phyloP scores from a whole-genome alignment of 202 grass and related monocot genomes.

The Bolboschoenoplectus hybrid region DNA sequence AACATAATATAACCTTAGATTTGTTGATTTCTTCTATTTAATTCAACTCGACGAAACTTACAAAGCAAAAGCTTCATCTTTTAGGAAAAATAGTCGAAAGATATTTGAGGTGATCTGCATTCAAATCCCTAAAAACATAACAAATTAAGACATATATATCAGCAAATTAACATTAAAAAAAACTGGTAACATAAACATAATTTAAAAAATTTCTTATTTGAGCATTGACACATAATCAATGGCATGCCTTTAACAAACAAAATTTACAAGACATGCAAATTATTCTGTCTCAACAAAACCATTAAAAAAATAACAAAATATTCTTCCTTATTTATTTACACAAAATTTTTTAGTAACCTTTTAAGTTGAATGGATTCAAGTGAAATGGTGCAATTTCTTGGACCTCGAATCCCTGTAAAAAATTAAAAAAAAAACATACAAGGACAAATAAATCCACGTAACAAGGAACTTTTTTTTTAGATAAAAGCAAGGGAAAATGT shows the following conservation, averaged over 20 bases:
- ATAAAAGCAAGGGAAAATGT: neutral
- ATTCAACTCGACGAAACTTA: neutral
- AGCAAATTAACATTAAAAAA: neutral
- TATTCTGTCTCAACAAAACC: neutral
- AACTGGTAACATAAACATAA: too few species aligned
- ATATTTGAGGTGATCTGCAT: constrained; percentile 7
- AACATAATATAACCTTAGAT: neutral
- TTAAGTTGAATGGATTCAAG: neutral
- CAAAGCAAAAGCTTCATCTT: constrained; percentile 30
- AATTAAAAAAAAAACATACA: neutral
- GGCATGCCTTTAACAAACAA: constrained; percentile 14
- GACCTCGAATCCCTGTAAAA: constrained; percentile 22
- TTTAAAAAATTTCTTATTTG: constrained; percentile 8
- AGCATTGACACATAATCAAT: neutral
- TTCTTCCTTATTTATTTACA: neutral
- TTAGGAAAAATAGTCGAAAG: neutral
- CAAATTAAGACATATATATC: neutral
- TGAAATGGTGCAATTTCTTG: neutral
- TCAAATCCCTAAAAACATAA: constrained; percentile 25
- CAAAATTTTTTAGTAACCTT: neutral
- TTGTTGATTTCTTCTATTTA: constrained; percentile 26
- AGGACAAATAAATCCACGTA: neutral
- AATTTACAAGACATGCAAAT: constrained; percentile 9
- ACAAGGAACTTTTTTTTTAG: neutral
- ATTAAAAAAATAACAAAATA: constrained; percentile 4